Evolutionary conservation across 805 yeast genomes (phyloP), one percentile per base, ranked within the genome.

Genomic region (Barnettozyma sucrosica): DNA sequence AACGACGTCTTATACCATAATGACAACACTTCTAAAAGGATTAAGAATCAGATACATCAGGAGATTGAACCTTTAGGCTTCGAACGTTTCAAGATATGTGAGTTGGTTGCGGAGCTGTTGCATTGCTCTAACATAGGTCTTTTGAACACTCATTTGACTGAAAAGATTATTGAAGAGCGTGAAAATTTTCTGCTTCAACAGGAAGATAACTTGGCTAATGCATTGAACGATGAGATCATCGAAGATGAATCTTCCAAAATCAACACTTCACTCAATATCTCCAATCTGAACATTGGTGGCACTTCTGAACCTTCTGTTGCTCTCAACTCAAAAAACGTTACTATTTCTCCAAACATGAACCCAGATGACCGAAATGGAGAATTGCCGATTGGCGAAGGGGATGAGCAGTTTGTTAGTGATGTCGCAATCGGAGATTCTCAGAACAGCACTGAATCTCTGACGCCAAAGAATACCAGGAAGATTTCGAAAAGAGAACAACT

Each of bases 91-190:
- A 88, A 92, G 59, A 78, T 93, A 18, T 85, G 97, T 57, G 99
- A 93, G 67, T 73, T 93, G 37, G 82, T 92, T 39, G 99, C 99
- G 0, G 99, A 93, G 62, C 72, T 93, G 40, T 71, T 93, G 44
- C 99, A 93, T 66, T 93, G 99, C 62, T 89, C 97, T 10, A 93
- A 93, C 66, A 93, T 93, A 96, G 87, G 86, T 3, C 71, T 93
- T 25, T 74, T 93, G 49, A 93, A 92, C 64, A 90, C 90, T 51
- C 79, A 77, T 30, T 72, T 75, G 34, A 90, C 90, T 45, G 82
- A 87, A 59, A 70, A 71, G 41, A 74, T 89, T 30, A 78, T 89
- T 23, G 64, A 69, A 32, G 83, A 85, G 50, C 77, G 97, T 39
- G 96, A 92, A 56, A 65, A 63, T 9, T 78, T 81, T 50, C 73